Base-by-base conservation (phyloP, 257 asterid genomes). In the Petrea volubilis region DNA sequence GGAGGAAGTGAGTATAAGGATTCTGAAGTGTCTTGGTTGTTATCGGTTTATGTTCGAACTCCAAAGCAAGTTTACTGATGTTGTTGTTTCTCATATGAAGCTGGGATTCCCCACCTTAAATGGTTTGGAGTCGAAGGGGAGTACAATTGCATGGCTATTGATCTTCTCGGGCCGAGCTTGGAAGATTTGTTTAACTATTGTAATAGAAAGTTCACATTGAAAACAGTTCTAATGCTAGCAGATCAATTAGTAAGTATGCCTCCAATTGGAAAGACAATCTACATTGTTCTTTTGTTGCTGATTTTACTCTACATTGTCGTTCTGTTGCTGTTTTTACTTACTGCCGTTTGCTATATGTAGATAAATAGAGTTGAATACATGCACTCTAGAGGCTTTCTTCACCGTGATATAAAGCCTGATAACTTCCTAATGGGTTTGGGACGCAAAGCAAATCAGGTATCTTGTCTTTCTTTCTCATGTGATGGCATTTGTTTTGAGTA, bases 71-170 rank as follows among this genome's bases (percentile, higher is more conserved):
- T 51, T 31, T 65, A 13, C 61, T 55, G 7, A 79, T 61, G 71
- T 34, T 52, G 31, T 60, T 11, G 43, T 74, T 76, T 69, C 14
- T 73, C 77, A 38, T 52, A 36, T 82, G 81, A 74, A 94, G 98
- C 97, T 82, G 97, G 98, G 31, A 75, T 94, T 80, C 98, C 97
- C 73, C 96, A 88, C 80, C 87, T 94, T 60, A 94, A 94, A 72
- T 94, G 98, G 98, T 91, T 79, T 86, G 98, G 98, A 78, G 95
- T 85, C 59, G 97, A 94, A 85, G 96, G 97, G 2, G 97, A 91
- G 78, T 87, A 87, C 83, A 94, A 85, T 85, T 92, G 90, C 66
- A 91, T 94, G 98, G 97, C 84, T 60, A 94, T 94, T 60, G 98
- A 94, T 81, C 96, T 94, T 66, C 97, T 94, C 31, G 98, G 98